Evolutionary conservation across 768 basidiomycete genomes (phyloP), one percentile per base, ranked within the genome.

Genomic region (Artomyces pyxidatus): DNA sequence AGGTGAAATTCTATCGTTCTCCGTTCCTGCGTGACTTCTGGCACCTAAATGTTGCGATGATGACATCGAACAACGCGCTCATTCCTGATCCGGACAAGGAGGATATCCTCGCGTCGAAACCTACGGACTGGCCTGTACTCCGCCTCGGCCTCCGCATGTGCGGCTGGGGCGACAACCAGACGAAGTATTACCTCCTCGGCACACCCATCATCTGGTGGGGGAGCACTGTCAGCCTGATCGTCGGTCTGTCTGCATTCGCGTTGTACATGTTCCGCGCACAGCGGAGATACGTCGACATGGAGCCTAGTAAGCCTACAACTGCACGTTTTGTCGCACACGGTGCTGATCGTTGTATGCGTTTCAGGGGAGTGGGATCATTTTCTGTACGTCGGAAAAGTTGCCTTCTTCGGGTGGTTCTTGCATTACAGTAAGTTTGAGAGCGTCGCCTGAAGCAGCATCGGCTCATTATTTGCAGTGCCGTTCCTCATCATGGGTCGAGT

Each of bases 41-140:
- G 84, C 95, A 99, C 64, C 79, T 99, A 49, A 99, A 99, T 61
- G 91, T 99, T 22, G 96, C 94, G 7, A 99, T 99, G 96, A 93
- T 94, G 90, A 96, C 95, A 0, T 97, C 96, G 4, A 99, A 99
- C 71, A 99, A 99, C 62, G 95, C 96, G 0, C 83, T 99, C 47
- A 65, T 98, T 35, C 96, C 96, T 1, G 93, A 99, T 60, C 92
- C 95, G 0, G 96, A 99, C 73, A 98, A 98, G 68, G 91, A 95
- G 58, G 96, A 99, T 63, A 91, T 97, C 61, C 81, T 99, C 45
- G 96, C 95, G 0, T 95, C 92, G 28, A 80, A 77, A 58, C 94
- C 95, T 0, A 76, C 77, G 32, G 94, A 98, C 60, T 99, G 96
- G 95, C 95, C 95, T 0, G 83, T 88, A 70, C 71, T 97, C 35